Conservation (phyloP, 2,329 filamentous ascomycete genomes). For the Colletotrichum shisoi region DNA sequence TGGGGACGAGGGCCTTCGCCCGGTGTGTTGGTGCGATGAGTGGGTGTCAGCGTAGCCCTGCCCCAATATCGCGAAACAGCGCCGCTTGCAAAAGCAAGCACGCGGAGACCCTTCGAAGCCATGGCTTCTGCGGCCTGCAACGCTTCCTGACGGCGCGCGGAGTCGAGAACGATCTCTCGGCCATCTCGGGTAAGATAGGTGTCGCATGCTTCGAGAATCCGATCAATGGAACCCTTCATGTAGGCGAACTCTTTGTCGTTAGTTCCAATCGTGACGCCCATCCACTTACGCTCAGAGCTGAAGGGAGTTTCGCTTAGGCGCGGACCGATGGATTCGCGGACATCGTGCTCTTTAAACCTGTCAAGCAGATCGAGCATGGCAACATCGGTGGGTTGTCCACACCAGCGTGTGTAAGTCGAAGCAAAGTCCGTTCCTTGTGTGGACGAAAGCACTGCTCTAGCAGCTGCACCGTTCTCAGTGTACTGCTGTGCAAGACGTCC, state of each 20-base stretch:
- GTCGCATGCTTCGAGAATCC: slow-evolving; percentile 84
- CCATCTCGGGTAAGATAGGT: slow-evolving; percentile 89
- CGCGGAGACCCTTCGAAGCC: slow-evolving; percentile 87
- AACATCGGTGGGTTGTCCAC: slow-evolving; percentile 95
- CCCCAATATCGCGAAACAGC: slow-evolving; percentile 61
- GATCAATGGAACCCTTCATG: slow-evolving; percentile 93
- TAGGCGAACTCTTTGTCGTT: slow-evolving; percentile 81
- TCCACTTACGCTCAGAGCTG: slow-evolving; percentile 98
- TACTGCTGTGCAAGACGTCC: slow-evolving; percentile 78
- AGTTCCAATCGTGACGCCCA: slow-evolving; percentile 87
- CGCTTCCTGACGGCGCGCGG: slow-evolving; percentile 75
- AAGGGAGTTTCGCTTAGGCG: slow-evolving; percentile 89
- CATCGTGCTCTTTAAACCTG: slow-evolving; percentile 87
- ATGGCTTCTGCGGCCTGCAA: slow-evolving; percentile 82
- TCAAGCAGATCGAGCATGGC: slow-evolving; percentile 95
- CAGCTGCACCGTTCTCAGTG: slow-evolving; percentile 73
- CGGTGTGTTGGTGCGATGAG: slow-evolving; percentile 62
- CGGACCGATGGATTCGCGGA: slow-evolving; percentile 83
- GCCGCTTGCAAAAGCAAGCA: slow-evolving; percentile 93
- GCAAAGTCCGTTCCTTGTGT: slow-evolving; percentile 73
- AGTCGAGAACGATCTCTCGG: slow-evolving; percentile 84
- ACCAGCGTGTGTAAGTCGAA: slow-evolving; percentile 82
- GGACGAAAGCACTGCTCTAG: slow-evolving; percentile 84
- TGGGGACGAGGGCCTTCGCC: slow-evolving; percentile 48
- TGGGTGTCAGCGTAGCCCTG: slow-evolving; percentile 49